Conservation (phyloP, 1,139 yeast species). For the Petasospora rhodanensis region DNA sequence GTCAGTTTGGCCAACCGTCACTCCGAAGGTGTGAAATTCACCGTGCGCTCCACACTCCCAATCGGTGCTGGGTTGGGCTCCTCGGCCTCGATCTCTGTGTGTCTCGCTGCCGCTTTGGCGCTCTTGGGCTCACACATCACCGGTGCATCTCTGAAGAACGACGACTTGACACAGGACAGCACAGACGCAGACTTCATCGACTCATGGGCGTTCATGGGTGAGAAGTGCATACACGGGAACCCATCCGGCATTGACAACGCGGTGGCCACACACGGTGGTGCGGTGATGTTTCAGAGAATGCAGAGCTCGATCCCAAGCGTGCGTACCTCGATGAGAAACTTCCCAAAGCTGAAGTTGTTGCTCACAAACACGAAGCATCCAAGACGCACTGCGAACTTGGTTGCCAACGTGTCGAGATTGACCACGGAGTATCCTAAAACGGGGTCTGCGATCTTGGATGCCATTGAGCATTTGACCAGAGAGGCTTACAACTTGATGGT, state of each 20-base stretch:
- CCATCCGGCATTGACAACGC: conserved; percentile 98
- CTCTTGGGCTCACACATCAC: conserved; percentile 53
- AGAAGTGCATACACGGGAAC: conserved; percentile 91
- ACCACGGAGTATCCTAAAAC: conserved; percentile 51
- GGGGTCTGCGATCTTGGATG: conserved; percentile 55
- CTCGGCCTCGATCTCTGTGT: conserved; percentile 86
- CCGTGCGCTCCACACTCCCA: conserved; percentile 80
- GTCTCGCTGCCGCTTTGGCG: conserved; percentile 73
- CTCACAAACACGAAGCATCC: conserved; percentile 85
- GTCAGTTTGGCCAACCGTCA: conserved; percentile 48
- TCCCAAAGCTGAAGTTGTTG: conserved; percentile 71
- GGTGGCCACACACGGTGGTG: conserved; percentile 95
- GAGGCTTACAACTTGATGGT: conserved; percentile 65
- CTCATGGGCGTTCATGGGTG: conserved; percentile 89
- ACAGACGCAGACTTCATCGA: conserved; percentile 63
- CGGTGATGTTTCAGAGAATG: conserved; percentile 79
- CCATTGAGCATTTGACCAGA: conserved; percentile 63
- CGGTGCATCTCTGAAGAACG: conserved; percentile 26
- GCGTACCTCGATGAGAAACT: conserved; percentile 60
- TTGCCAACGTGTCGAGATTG: conserved; percentile 65
- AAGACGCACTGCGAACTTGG: conserved; percentile 80
- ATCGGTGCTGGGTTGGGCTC: conserved; percentile 98
- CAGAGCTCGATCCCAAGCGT: conserved; percentile 52
- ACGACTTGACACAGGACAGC: conserved; percentile 28
- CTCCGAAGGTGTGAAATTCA: conserved; percentile 51